A percentile compares a stretch with the other conserved stretches of the same genome.
Conservation (phyloP, 192 early-diverging fungal genomes). For the Backusella tarrabulga region DNA sequence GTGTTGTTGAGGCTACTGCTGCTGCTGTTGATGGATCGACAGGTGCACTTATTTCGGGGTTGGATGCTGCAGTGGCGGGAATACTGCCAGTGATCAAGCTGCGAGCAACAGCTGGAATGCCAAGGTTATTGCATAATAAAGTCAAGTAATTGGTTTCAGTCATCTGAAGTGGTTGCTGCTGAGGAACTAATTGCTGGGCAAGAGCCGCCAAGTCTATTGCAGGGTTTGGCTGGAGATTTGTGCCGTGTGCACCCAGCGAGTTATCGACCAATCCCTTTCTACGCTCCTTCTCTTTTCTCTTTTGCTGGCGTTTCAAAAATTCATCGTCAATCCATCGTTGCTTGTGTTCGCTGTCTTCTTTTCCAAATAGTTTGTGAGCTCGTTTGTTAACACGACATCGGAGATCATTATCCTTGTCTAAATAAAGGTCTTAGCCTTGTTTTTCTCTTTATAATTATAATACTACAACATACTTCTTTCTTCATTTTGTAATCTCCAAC, state of each 20-base stretch:
- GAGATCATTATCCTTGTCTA: slow-evolving; percentile 77
- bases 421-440: background rate
- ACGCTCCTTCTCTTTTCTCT: slow-evolving; percentile 65
- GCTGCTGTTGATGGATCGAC: background rate
- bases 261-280: slow-evolving; percentile 37
- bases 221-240: background rate
- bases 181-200: background rate
- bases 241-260: slow-evolving; percentile 4
- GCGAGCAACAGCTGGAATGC: slow-evolving; percentile 13
- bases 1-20: background rate
- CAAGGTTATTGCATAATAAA: slow-evolving; percentile 10
- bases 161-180: slow-evolving; percentile 11
- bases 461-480: slow-evolving; percentile 46
- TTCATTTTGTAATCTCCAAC: slow-evolving; percentile 53
- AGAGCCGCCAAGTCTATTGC: background rate
- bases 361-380: slow-evolving; percentile 68
- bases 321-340: slow-evolving; percentile 69
- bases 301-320: slow-evolving; percentile 63
- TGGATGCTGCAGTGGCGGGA: background rate
- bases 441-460: background rate
- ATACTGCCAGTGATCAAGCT: background rate
- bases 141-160: slow-evolving; percentile 12
- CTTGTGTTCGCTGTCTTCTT: slow-evolving; percentile 53
- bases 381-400: slow-evolving; percentile 77
- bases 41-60: background rate